phyloP scores from a whole-genome alignment of 2,329 filamentous ascomycete genomes.

The Talaromyces sp. region DNA sequence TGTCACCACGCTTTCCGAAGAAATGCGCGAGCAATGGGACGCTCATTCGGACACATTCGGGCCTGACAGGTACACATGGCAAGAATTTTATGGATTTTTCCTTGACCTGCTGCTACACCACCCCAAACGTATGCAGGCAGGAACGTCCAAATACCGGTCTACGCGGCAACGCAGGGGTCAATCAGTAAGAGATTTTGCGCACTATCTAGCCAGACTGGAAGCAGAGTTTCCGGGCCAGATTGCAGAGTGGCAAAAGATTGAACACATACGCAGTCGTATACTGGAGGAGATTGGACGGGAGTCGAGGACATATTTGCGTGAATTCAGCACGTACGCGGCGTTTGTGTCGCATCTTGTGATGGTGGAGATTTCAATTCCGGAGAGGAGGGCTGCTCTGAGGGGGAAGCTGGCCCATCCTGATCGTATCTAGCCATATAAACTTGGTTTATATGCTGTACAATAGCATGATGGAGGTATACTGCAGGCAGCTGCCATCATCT shows the following conservation, averaged over 20 bases:
- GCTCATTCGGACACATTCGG: background rate
- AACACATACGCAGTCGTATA: background rate
- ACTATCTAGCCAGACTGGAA: background rate
- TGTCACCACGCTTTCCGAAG: background rate
- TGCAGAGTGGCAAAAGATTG: background rate
- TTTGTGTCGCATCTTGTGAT: background rate
- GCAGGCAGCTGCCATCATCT: background rate
- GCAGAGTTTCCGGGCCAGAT: background rate
- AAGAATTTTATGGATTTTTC: slow-evolving; percentile 2
- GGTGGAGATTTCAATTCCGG: background rate
- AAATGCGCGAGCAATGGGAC: background rate
- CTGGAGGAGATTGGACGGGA: background rate
- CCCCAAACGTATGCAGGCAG: background rate
- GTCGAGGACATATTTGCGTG: background rate
- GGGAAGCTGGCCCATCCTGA: background rate
- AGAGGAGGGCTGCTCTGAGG: background rate
- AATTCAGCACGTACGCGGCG: background rate
- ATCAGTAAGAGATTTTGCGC: slow-evolving; percentile 2
- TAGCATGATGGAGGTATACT: background rate
- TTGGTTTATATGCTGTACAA: background rate
- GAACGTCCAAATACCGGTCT: background rate
- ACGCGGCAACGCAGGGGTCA: background rate
- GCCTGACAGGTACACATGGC: background rate
- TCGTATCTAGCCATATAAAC: background rate
- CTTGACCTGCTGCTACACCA: background rate